Evolutionary conservation across 116 monocot genomes (phyloP).

Genomic region (Iris pallida): DNA sequence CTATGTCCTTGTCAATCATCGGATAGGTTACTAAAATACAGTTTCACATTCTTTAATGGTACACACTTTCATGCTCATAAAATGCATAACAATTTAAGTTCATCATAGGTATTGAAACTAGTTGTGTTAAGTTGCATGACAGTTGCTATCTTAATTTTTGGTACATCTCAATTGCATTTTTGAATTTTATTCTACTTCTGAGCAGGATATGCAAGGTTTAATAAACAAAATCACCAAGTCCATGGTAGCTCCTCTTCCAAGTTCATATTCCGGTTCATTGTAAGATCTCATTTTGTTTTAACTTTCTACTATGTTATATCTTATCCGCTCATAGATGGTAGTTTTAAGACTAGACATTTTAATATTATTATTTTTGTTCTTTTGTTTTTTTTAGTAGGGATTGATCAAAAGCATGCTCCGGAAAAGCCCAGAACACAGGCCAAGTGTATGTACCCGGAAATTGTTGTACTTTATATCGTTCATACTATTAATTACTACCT

Average conservation of each 20-base stretch:
- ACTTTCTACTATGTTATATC: not conserved
- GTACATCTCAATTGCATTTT: not conserved
- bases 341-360: not conserved
- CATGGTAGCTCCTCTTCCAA: slow-evolving; percentile 78
- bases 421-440: slow-evolving; percentile 84
- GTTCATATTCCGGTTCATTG: slow-evolving; percentile 74
- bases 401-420: slow-evolving; percentile 94
- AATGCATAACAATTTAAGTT: too few relatives aligned
- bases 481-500: not conserved
- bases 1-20: too few relatives aligned
- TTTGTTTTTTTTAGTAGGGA: slow-evolving; percentile 50
- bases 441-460: slow-evolving; percentile 54
- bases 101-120: too few relatives aligned
- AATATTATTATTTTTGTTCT: slow-evolving; percentile 5
- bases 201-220: slow-evolving; percentile 87
- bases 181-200: slow-evolving; percentile 4
- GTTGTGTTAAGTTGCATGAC: not conserved
- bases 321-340: not conserved
- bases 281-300: slow-evolving; percentile 29
- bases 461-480: not conserved
- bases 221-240: slow-evolving; percentile 98
- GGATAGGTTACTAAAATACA: too few relatives aligned
- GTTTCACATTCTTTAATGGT: too few relatives aligned
- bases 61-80: too few relatives aligned
- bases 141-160: not conserved